phyloP scores from a whole-genome alignment of 106 monocot genomes.

The Dioscorea dumetorum region DNA sequence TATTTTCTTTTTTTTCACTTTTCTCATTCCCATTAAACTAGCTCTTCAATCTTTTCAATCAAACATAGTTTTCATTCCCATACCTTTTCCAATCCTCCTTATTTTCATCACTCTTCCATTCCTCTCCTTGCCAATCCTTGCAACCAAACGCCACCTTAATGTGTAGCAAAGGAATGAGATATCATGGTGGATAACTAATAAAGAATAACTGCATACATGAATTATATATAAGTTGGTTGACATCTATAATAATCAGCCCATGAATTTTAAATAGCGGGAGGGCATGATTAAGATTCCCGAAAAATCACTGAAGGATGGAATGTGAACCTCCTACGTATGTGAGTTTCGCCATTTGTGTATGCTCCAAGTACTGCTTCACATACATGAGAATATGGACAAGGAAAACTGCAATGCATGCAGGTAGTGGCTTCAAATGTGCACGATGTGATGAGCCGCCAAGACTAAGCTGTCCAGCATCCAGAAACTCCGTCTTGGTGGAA shows the following conservation, averaged over 20 bases:
- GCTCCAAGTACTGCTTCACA: neutral
- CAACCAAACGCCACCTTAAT: too few relatives aligned
- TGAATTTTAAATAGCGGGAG: neutral
- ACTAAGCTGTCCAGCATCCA: slow-evolving; percentile 55
- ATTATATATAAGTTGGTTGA: neutral
- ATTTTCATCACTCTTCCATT: too few relatives aligned
- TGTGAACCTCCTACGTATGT: neutral
- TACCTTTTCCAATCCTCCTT: too few relatives aligned
- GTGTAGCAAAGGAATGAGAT: too few relatives aligned
- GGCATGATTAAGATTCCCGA: neutral
- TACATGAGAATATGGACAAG: slow-evolving; percentile 27
- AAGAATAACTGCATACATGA: too few relatives aligned
- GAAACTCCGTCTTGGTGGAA: slow-evolving; percentile 47
- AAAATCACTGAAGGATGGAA: slow-evolving; percentile 37
- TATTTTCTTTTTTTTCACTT: too few relatives aligned
- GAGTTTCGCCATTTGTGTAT: neutral
- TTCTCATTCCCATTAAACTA: too few relatives aligned
- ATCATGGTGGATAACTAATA: too few relatives aligned
- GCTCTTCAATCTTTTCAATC: too few relatives aligned
- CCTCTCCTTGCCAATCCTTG: too few relatives aligned
- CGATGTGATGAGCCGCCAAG: slow-evolving; percentile 14
- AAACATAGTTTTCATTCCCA: too few relatives aligned
- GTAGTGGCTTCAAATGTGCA: slow-evolving; percentile 1
- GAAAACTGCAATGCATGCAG: slow-evolving; percentile 7
- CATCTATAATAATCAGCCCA: neutral